Base-by-base conservation (phyloP, 805 yeast genomes). In the Vanderwaltozyma yarrowii region DNA sequence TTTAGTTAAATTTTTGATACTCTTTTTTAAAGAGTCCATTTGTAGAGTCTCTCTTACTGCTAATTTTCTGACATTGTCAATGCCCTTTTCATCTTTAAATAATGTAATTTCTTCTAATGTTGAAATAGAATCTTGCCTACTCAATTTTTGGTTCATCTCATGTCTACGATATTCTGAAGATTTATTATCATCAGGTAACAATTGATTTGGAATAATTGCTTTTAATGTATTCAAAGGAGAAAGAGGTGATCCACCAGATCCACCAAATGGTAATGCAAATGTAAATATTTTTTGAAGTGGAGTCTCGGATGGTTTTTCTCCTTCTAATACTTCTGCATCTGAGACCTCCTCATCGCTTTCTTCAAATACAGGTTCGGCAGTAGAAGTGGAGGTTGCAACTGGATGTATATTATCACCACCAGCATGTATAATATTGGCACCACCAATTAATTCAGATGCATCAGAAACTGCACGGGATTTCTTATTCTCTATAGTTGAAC, bases 11-110 rank as follows among this genome's bases (percentile, higher is more conserved):
- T 45, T 42, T 30, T 48, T 45, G 1, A 58, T 32, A 5, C 54
- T 44, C 16, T 50, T 47, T 32, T 50, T 49, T n/a, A 60, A 32
- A 5, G 47, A 36, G n/a, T 68, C 73, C 13, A 77, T 70, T 13
- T 71, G 64, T 4, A 86, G 50, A 1, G 84, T 73, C 41, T 75
- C 73, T 45, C 73, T 74, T 36, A 87, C 70, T 0, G 95, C 95
- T 19, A 79, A 64, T 16, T 79, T 56, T 37, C 92, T 68, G 1
- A 78, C 76, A 49, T 80, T 78, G 41, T 78, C 88, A 25, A 75
- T 67, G 5, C 77, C 76, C 33, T 72, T 73, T 19, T 69, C 63
- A 39, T 71, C 64, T 37, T 64, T 66, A 55, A 73, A 84, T 24
- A 73, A 61, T 11, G 64, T 56, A 1, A 77, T 76, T 46, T 85